Evolutionary conservation across 2,329 filamentous ascomycete species (phyloP), one percentile per base, ranked within the genome.

Genomic region (Pyricularia sp.): DNA sequence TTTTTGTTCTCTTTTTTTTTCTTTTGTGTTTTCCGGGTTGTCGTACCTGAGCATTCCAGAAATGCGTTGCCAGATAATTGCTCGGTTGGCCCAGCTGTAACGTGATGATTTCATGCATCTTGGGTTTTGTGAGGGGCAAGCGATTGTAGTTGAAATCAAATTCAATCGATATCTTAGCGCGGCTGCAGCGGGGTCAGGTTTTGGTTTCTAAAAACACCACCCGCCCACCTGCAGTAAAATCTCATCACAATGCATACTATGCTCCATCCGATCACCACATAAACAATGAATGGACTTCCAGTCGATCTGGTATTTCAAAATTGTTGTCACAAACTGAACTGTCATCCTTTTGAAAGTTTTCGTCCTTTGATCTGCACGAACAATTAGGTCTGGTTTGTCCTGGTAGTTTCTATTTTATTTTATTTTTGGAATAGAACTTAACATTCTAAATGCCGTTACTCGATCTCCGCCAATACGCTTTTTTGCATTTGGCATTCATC

Each of bases 1-100:
- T 10, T 33, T 33, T 6, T 33, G 28, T 33, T 33, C 31, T 10
- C 31, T 33, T 10, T 33, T 30, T n/a, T 33, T 10, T 33, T 30
- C 4, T 7, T 10, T 33, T 33, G 5, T 33, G 28, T 33, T 33
- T 9, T 10, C 31, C 31, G 5, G 31, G 10, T 33, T 33, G 31
- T 33, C 55, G 55, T 59, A 92, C 92, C 83, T 97, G 94, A 6
- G 92, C 85, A 75, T 99, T 99, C 95, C 95, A 99, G 79, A 97
- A 99, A 81, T 99, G 95, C 0, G 94, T 96, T 33, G 91, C 94
- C 26, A 96, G 82, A 75, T 97, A 97, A 79, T 99, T 99, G 78
- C 92, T 94, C 76, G 92, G 89, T 77, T 97, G 91, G 63, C 95
- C 95, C 70, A 98, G 88, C 83, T 99, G 95, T 64, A 99, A 83